Base-by-base conservation (phyloP, 2,329 filamentous ascomycete species). In the Sarocladium strictum region DNA sequence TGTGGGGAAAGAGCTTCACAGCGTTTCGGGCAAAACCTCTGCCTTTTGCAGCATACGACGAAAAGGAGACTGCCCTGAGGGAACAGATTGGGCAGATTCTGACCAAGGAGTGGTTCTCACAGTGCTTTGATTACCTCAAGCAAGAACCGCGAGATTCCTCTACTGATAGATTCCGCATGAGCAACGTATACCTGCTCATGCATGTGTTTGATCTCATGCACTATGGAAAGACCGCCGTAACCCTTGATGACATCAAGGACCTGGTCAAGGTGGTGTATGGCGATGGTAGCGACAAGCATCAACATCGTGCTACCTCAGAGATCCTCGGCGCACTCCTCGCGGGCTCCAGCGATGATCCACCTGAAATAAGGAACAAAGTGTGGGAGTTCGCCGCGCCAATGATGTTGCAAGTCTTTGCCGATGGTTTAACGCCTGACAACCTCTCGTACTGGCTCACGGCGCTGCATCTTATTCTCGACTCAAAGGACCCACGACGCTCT, bases 241-340 rank as follows among this genome's bases (percentile, higher is more conserved):
- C 84, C 0, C 89, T 97, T 62, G 85, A 93, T 5, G 94, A 99
- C 54, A 85, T 99, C 67, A 87, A 93, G 65, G 86, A 92, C 61
- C 77, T 97, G 57, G 83, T 89, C 4, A 76, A 81, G 56, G 81
- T 83, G 2, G 84, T 95, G 0, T 97, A 90, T 64, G 93, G 86
- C 14, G 93, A 99, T 68, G 94, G 95, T 10, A 94, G 86, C 63
- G 94, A 99, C 67, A 97, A 97, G 71, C 94, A 99, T 68, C 93
- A 99, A 67, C 94, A 99, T 68, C 89, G 94, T 53, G 94, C 94
- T 15, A 96, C 94, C 2, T 84, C 94, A 0, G 94, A 99, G 71
- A 97, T 99, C 55, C 75, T 99, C 51, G 91, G 89, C 14, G 92
- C 90, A 3, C 71, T 99, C 63, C 77, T 99, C 24, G 84, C 85